phyloP scores from a whole-genome alignment of 805 yeast genomes.

The Allodekkera sacchari region DNA sequence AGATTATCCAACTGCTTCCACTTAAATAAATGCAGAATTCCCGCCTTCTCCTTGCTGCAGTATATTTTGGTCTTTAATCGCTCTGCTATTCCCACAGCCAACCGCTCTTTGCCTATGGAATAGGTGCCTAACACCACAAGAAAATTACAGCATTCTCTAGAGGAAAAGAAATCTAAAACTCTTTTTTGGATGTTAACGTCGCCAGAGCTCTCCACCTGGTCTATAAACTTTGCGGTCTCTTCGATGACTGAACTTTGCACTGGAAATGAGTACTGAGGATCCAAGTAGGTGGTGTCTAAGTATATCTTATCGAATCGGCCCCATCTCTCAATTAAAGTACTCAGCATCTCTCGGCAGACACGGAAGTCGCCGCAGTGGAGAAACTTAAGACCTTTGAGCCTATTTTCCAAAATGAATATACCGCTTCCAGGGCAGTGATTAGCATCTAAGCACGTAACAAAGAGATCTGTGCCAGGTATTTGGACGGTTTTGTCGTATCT shows the following conservation, averaged over 20 bases:
- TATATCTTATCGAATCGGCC: slow-evolving; percentile 53
- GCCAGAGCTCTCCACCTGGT: slow-evolving; percentile 13
- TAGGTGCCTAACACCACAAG: slow-evolving; percentile 77
- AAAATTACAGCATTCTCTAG: slow-evolving; percentile 12
- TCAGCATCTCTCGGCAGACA: slow-evolving; percentile 46
- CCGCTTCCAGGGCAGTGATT: slow-evolving; percentile 97
- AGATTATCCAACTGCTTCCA: slow-evolving; percentile 33
- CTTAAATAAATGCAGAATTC: slow-evolving; percentile 36
- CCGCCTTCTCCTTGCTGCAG: slow-evolving; percentile 39
- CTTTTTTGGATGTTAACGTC: slow-evolving; percentile 17
- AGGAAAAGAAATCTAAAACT: slow-evolving; percentile 30
- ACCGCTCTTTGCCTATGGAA: slow-evolving; percentile 84
- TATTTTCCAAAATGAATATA: slow-evolving; percentile 58
- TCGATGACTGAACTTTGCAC: slow-evolving; percentile 62
- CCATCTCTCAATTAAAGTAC: slow-evolving; percentile 19
- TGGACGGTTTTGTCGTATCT: slow-evolving; percentile 30
- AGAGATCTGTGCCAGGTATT: slow-evolving; percentile 33
- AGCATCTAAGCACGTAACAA: slow-evolving; percentile 67
- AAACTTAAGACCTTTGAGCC: slow-evolving; percentile 26
- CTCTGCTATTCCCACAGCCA: slow-evolving; percentile 62
- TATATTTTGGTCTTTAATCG: slow-evolving; percentile 44
- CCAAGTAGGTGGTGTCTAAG: slow-evolving; percentile 84
- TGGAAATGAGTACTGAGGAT: slow-evolving; percentile 71
- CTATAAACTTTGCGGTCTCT: slow-evolving; percentile 44
- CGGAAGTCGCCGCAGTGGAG: slow-evolving; percentile 95